Conservation (phyloP, 768 basidiomycete genomes). For the Gloeostereum incarnatum region DNA sequence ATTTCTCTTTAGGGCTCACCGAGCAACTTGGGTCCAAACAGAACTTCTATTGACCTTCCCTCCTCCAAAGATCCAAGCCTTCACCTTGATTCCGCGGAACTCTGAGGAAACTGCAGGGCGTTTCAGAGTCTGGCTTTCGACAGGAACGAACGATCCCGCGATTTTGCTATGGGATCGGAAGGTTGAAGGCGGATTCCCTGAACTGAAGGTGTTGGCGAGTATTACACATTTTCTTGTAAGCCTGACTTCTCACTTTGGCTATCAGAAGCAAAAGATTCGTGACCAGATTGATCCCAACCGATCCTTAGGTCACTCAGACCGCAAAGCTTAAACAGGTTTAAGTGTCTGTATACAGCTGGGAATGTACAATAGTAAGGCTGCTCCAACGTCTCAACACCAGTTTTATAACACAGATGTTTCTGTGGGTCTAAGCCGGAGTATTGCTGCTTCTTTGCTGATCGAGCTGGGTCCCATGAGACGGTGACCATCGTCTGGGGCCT, state of each 20-base stretch:
- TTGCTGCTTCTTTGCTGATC: no score
- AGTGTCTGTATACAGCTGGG: no score
- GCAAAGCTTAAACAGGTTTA: constrained; percentile 20
- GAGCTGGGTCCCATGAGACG: no score
- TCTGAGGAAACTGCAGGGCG: constrained; percentile 80
- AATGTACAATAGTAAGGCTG: no score
- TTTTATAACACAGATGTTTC: no score
- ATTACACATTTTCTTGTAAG: background rate
- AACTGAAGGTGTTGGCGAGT: constrained; percentile 74
- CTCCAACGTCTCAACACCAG: no score
- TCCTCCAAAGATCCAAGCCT: constrained; percentile 55
- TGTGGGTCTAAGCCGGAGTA: no score
- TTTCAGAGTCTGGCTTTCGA: constrained; percentile 82
- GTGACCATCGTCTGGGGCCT: no score
- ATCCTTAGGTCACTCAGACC: constrained; percentile 86
- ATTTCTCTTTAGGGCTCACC: constrained; percentile 58
- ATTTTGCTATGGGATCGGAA: constrained; percentile 84
- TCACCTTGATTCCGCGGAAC: constrained; percentile 68
- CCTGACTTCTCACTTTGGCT: constrained; percentile 2
- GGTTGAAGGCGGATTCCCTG: constrained; percentile 85
- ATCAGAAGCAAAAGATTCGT: constrained; percentile 82
- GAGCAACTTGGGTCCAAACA: constrained; percentile 91
- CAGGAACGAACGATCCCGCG: constrained; percentile 13
- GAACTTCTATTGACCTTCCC: constrained; percentile 90
- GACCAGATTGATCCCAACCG: constrained; percentile 75